phyloP scores from a whole-genome alignment of 192 early-diverging fungal genomes.

The Entomortierella lignicola region DNA sequence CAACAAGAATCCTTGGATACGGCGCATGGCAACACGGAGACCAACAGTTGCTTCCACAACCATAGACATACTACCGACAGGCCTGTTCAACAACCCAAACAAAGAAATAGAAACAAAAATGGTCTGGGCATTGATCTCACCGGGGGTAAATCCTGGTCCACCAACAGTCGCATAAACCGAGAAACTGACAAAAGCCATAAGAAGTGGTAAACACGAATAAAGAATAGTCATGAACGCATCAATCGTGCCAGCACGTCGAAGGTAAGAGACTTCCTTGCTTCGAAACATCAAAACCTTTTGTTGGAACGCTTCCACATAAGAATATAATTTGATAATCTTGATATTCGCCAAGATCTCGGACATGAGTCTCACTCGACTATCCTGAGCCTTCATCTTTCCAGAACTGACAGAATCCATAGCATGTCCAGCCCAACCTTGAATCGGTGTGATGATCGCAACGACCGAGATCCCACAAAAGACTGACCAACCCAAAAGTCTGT shows the following conservation, averaged over 20 bases:
- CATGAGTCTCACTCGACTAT: slow-evolving; percentile 32
- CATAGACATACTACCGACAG: slow-evolving; percentile 79
- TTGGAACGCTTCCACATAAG: slow-evolving; percentile 10
- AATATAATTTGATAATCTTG: slow-evolving; percentile 37
- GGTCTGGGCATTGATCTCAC: slow-evolving; percentile 66
- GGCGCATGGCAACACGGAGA: slow-evolving; percentile 79
- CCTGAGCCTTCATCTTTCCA: slow-evolving; percentile 12
- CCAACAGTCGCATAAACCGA: slow-evolving; percentile 32
- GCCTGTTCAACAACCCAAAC: slow-evolving; percentile 91
- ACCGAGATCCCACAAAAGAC: slow-evolving; percentile 11
- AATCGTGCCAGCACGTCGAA: slow-evolving; percentile 12
- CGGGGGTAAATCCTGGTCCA: slow-evolving; percentile 27
- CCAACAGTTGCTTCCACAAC: slow-evolving; percentile 79
- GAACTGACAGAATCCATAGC: slow-evolving; percentile 16
- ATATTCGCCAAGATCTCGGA: slow-evolving; percentile 28
- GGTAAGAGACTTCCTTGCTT: slow-evolving; percentile 1
- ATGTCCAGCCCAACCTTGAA: slow-evolving; percentile 13
- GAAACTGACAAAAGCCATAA: slow-evolving; percentile 33
- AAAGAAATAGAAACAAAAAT: slow-evolving; percentile 89
- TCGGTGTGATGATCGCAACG: slow-evolving; percentile 15
- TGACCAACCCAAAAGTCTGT: slow-evolving; percentile 29
- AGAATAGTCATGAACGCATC: slow-evolving; percentile 19
- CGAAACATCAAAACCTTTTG: slow-evolving; percentile 5
- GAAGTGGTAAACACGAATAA: slow-evolving; percentile 19
- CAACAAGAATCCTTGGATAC: slow-evolving; percentile 82